Conservation (phyloP, 2,329 filamentous ascomycete genomes). For the Xylogone sp. region DNA sequence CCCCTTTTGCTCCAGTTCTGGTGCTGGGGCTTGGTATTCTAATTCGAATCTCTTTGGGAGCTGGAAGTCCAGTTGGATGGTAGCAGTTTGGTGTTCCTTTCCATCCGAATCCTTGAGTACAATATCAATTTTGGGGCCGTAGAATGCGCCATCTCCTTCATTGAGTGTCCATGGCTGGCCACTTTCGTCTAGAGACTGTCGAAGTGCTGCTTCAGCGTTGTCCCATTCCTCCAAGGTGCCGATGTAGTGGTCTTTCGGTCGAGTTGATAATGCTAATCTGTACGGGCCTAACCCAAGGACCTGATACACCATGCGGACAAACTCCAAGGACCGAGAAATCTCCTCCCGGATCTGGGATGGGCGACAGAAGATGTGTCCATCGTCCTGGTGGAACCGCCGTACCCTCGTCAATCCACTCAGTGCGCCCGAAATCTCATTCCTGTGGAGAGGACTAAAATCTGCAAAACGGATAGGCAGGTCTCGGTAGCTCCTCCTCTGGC, state of each 20-base stretch:
- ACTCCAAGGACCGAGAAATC: conserved; percentile 69
- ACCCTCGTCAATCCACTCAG: conserved; percentile 80
- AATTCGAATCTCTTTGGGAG: conserved; percentile 78
- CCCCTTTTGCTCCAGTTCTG: conserved; percentile 54
- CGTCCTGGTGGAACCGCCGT: conserved; percentile 84
- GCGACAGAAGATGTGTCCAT: conserved; percentile 86
- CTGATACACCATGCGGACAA: conserved; percentile 68
- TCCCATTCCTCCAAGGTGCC: conserved; percentile 69
- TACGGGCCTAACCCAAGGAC: conserved; percentile 70
- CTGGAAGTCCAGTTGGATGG: conserved; percentile 87
- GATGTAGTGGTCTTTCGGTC: conserved; percentile 73
- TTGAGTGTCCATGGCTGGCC: conserved; percentile 71
- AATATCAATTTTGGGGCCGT: conserved; percentile 89
- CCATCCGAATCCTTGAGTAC: conserved; percentile 75
- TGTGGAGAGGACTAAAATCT: conserved; percentile 82
- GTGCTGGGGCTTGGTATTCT: conserved; percentile 67
- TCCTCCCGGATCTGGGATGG: conserved; percentile 71
- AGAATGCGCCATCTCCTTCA: conserved; percentile 82
- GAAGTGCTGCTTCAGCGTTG: conserved; percentile 63
- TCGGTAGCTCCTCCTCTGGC: conserved; percentile 68
- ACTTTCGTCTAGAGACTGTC: conserved; percentile 56
- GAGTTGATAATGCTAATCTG: conserved; percentile 72
- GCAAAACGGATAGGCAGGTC: conserved; percentile 81
- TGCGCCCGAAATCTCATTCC: conserved; percentile 81
- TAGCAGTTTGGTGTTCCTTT: conserved; percentile 86